Evolutionary conservation across 148 eudicot genomes (phyloP).

Genomic region (Euryodendron excelsum): DNA sequence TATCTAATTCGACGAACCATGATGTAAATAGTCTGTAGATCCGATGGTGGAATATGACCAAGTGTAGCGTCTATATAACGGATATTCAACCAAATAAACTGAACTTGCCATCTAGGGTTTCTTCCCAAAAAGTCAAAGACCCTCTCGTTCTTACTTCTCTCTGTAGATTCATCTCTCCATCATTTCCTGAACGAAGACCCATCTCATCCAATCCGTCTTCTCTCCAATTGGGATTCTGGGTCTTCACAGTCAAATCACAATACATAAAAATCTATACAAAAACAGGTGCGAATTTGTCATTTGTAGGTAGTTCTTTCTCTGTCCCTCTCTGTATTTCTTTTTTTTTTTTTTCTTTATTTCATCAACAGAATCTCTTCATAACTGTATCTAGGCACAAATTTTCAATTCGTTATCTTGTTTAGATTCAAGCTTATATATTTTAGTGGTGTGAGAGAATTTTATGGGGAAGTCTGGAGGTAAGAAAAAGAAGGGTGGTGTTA

Average conservation of each 20-base stretch:
- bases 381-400: background rate
- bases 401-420: background rate
- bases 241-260: slow-evolving; percentile 6
- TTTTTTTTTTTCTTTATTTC: background rate
- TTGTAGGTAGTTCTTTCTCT: slow-evolving; percentile 18
- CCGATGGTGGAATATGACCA: background rate
- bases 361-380: background rate
- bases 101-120: background rate
- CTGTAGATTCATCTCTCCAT: background rate
- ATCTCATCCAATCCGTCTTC: background rate
- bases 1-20: no score
- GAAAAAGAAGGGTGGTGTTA: slow-evolving; percentile 66
- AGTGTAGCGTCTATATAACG: background rate
- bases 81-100: background rate
- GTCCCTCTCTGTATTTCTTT: background rate
- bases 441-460: slow-evolving; percentile 14
- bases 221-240: slow-evolving; percentile 13
- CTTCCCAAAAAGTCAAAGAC: background rate
- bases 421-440: background rate
- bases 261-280: slow-evolving; percentile 4
- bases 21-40: background rate
- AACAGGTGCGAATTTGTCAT: background rate
- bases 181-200: slow-evolving; percentile 2
- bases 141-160: no score
- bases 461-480: slow-evolving; percentile 97